A percentile compares a stretch with the other conserved stretches of the same genome.
phyloP scores from a whole-genome alignment of 805 yeast species.

The Yamadazyma philogaea region DNA sequence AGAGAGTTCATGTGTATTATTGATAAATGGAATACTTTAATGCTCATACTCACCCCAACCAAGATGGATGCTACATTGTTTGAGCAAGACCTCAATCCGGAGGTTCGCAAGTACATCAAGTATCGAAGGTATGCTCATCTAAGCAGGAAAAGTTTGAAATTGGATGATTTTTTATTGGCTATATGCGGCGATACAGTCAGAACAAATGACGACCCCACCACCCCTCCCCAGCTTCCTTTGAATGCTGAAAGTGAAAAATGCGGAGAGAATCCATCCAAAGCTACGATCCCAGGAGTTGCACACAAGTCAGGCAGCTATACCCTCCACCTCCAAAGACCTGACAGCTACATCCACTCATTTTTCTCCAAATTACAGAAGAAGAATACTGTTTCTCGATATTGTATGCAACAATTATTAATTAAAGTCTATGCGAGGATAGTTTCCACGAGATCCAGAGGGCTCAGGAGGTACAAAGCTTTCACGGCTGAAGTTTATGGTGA shows the following conservation, averaged over 20 bases:
- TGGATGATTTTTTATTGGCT: constrained; percentile 5
- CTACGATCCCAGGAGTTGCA: not conserved
- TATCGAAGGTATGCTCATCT: not conserved
- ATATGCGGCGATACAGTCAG: not conserved
- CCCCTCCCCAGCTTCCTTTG: not conserved
- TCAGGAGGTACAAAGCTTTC: constrained; percentile 76
- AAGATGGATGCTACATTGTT: not conserved
- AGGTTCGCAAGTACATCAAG: constrained; percentile 17
- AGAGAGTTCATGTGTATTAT: constrained; percentile 32
- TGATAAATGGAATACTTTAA: constrained; percentile 41
- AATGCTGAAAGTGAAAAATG: not conserved
- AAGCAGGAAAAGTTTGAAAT: not conserved
- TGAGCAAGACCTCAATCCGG: constrained; percentile 22
- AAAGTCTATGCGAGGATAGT: constrained; percentile 76
- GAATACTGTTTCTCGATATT: constrained; percentile 27
- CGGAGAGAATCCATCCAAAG: no score
- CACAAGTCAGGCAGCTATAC: not conserved
- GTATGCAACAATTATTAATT: constrained; percentile 66
- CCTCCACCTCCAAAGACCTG: constrained; percentile 18
- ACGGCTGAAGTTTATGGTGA: constrained; percentile 92
- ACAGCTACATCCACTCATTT: constrained; percentile 20
- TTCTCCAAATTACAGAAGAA: constrained; percentile 20
- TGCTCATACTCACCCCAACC: constrained; percentile 35
- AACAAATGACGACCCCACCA: not conserved
- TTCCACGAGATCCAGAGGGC: constrained; percentile 63